Conservation (phyloP, 768 basidiomycete species). For the Zangia roseola region DNA sequence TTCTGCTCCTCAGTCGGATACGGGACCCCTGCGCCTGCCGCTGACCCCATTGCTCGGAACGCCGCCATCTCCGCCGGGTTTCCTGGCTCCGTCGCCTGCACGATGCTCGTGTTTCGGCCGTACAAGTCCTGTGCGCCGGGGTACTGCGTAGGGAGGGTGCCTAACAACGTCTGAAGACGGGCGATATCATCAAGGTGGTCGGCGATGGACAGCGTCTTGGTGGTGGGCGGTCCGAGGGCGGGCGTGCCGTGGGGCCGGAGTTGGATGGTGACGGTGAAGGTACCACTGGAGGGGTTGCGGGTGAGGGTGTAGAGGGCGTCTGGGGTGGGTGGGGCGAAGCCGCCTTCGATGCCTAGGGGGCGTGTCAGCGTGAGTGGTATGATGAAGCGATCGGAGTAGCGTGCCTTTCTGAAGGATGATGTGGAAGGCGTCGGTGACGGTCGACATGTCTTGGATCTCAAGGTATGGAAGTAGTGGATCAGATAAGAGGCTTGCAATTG, state of each 20-base stretch:
- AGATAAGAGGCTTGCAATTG: neutral
- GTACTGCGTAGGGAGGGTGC: constrained; percentile 32
- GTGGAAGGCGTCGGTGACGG: constrained; percentile 10
- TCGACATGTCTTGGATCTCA: no score
- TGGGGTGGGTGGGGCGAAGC: constrained; percentile 70
- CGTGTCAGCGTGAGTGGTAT: neutral
- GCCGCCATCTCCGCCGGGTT: constrained; percentile 24
- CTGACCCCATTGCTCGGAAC: constrained; percentile 55
- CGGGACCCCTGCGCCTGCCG: constrained; percentile 46
- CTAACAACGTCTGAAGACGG: constrained; percentile 60
- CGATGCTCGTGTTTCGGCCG: constrained; percentile 63
- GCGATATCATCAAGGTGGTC: constrained; percentile 5
- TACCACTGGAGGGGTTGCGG: constrained; percentile 30
- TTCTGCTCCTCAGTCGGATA: constrained; percentile 60
- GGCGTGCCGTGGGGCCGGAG: constrained; percentile 50
- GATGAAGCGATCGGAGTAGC: neutral
- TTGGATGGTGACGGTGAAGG: constrained; percentile 47
- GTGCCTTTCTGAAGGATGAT: constrained; percentile 54
- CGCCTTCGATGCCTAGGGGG: constrained; percentile 65
- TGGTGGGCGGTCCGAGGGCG: constrained; percentile 40
- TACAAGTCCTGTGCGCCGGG: constrained; percentile 73
- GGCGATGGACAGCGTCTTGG: constrained; percentile 44
- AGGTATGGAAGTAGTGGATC: no score
- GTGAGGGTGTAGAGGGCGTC: constrained; percentile 54
- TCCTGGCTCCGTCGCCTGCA: constrained; percentile 46